Evolutionary conservation across 2,329 filamentous ascomycete genomes (phyloP).

Genomic region (Lasiodiplodia theobromae): DNA sequence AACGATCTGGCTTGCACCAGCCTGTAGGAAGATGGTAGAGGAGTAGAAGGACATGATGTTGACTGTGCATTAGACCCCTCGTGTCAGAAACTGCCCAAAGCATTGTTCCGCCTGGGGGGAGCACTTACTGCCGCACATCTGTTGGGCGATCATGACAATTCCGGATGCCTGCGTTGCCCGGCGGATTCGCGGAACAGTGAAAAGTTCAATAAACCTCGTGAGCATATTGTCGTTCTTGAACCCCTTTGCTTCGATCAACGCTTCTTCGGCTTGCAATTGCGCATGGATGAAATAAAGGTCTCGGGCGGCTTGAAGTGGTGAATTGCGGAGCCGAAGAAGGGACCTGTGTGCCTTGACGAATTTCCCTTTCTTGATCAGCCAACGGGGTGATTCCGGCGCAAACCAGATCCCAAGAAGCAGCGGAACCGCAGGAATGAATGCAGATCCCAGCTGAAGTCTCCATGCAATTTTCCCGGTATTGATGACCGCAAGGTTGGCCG

Average conservation of each 20-base stretch:
- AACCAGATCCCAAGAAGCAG: constrained; percentile 48
- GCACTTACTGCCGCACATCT: constrained; percentile 60
- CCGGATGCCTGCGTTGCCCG: constrained; percentile 78
- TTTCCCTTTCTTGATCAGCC: constrained; percentile 51
- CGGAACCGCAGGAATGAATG: constrained; percentile 49
- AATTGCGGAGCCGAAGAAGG: constrained; percentile 49
- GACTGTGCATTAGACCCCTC: constrained; percentile 30
- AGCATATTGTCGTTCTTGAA: constrained; percentile 47
- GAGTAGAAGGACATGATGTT: constrained; percentile 61
- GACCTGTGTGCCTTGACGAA: constrained; percentile 49
- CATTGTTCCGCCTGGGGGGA: too few species aligned
- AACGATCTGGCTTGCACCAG: constrained; percentile 50
- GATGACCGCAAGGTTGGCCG: constrained; percentile 50
- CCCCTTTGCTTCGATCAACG: constrained; percentile 35
- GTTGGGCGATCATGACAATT: constrained; percentile 76
- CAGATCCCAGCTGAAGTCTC: constrained; percentile 49
- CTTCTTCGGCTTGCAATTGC: constrained; percentile 45
- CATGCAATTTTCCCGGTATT: constrained; percentile 45
- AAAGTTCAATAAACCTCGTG: constrained; percentile 60
- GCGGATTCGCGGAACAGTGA: constrained; percentile 72
- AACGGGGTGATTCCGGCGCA: constrained; percentile 49
- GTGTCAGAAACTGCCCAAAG: neutral
- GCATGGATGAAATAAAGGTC: constrained; percentile 52
- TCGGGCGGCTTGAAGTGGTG: constrained; percentile 50
- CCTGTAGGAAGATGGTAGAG: constrained; percentile 58